Percentiles rank a stretch among this genome's conserved stretches.
phyloP scores from a whole-genome alignment of 2,329 filamentous ascomycete species.

The Colletotrichum sp. region DNA sequence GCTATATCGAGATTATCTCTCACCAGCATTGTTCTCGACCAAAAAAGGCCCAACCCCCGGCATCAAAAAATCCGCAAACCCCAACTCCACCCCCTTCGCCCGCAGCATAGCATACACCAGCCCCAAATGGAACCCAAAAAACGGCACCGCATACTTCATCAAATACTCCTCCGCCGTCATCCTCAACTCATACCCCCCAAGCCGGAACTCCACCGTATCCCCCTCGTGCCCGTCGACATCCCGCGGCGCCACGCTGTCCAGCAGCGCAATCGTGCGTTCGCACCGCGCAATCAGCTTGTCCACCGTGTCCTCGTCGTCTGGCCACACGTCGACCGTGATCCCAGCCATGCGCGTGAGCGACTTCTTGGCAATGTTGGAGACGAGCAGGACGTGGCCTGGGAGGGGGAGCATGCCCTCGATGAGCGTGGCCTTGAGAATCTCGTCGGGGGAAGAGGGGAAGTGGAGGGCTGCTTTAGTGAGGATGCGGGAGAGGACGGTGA shows the following conservation, averaged over 20 bases:
- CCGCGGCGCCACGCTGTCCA: rapidly evolving
- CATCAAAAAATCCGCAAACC: neutral
- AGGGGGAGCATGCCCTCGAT: neutral
- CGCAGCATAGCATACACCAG: neutral
- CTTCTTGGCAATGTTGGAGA: neutral
- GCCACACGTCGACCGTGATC: neutral
- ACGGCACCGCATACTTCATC: neutral
- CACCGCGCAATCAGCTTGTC: neutral
- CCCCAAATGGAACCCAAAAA: neutral
- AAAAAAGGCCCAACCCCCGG: neutral
- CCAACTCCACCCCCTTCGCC: neutral
- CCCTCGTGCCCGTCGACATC: neutral
- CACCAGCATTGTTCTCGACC: too few relatives aligned
- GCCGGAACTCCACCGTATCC: neutral
- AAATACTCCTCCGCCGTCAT: neutral
- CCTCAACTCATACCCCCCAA: neutral
- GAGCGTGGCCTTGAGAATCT: neutral
- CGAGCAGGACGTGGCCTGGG: neutral
- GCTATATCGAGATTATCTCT: too few relatives aligned
- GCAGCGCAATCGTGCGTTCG: neutral
- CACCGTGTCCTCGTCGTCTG: neutral
- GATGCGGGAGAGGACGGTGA: neutral
- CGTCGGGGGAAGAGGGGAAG: neutral
- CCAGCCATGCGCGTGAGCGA: neutral
- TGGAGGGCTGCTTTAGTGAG: neutral